These are phyloP conservation scores for Epichloe bromicola DNA, from an alignment of 2,329 filamentous ascomycete species.

Conservation along the genomic window DNA sequence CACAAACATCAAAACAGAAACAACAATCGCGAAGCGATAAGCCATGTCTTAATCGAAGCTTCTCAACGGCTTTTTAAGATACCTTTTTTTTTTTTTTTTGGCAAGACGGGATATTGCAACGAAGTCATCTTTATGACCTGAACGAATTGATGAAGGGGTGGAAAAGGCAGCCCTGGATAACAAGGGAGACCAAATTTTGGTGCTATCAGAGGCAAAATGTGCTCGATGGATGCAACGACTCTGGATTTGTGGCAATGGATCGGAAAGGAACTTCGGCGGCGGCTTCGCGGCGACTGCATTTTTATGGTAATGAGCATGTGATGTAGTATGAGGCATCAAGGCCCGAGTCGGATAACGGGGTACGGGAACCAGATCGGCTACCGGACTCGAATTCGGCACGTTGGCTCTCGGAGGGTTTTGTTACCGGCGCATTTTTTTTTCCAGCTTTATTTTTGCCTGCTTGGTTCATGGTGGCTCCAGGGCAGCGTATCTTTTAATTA, in stretches of 20 bases:
- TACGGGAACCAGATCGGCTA: background rate
- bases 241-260: background rate
- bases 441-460: conserved; percentile 2
- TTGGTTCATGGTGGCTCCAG: conserved; percentile 1
- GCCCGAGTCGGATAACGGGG: background rate
- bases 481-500: background rate
- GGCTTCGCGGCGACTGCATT: conserved; percentile 18
- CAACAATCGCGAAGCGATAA: conserved; percentile 17
- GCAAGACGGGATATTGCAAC: conserved; percentile 3
- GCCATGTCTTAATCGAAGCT: conserved; percentile 18
- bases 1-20: conserved; percentile 16
- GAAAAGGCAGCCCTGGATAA: background rate
- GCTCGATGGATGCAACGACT: background rate
- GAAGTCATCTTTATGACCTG: conserved; percentile 10
- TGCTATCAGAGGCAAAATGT: background rate
- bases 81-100: background rate
- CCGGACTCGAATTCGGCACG: background rate
- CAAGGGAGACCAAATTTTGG: background rate
- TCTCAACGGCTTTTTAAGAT: conserved; percentile 19
- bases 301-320: conserved; percentile 16
- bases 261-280: conserved; percentile 6
- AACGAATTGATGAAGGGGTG: conserved; percentile 9
- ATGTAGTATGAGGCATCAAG: background rate
- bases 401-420: background rate
- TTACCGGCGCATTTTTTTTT: background rate